phyloP scores from a whole-genome alignment of 106 monocot genomes.

The Dactylorhiza incarnata region DNA sequence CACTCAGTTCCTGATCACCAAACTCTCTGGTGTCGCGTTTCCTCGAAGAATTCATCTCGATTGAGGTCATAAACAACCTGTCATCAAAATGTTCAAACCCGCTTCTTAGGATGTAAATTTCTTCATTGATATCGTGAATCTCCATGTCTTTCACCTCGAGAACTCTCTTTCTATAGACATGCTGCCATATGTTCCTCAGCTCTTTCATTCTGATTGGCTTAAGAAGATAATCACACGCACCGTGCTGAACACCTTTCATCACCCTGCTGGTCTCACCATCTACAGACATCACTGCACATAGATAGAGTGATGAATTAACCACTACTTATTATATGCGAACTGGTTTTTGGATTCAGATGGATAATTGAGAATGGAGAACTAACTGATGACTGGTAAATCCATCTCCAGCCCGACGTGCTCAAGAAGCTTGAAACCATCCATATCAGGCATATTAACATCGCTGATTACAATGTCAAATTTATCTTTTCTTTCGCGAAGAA shows the following conservation, averaged over 20 bases:
- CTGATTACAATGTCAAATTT: slow-evolving; percentile 94
- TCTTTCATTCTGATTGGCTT: slow-evolving; percentile 97
- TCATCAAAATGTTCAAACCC: slow-evolving; percentile 56
- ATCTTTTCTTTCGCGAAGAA: slow-evolving; percentile 76
- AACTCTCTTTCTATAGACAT: slow-evolving; percentile 92
- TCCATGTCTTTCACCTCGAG: slow-evolving; percentile 79
- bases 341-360: too few relatives aligned
- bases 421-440: slow-evolving; percentile 95
- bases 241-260: slow-evolving; percentile 98
- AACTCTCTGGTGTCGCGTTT: slow-evolving; percentile 57
- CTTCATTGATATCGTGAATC: slow-evolving; percentile 50
- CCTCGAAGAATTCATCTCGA: slow-evolving; percentile 28
- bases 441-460: slow-evolving; percentile 90
- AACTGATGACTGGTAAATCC: slow-evolving; percentile 95
- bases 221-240: slow-evolving; percentile 94
- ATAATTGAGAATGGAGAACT: slow-evolving; percentile 12
- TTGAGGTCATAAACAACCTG: slow-evolving; percentile 28
- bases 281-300: slow-evolving; percentile 97
- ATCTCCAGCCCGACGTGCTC: slow-evolving; percentile 88
- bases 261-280: slow-evolving; percentile 98
- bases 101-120: slow-evolving; percentile 42
- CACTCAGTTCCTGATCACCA: slow-evolving; percentile 54
- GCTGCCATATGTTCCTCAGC: slow-evolving; percentile 91
- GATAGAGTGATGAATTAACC: not conserved
- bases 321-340: too few relatives aligned